Evolutionary conservation across 306 rosid genomes (phyloP), one percentile per base, ranked within the genome.

Genomic region (Styphnolobium japonicum): DNA sequence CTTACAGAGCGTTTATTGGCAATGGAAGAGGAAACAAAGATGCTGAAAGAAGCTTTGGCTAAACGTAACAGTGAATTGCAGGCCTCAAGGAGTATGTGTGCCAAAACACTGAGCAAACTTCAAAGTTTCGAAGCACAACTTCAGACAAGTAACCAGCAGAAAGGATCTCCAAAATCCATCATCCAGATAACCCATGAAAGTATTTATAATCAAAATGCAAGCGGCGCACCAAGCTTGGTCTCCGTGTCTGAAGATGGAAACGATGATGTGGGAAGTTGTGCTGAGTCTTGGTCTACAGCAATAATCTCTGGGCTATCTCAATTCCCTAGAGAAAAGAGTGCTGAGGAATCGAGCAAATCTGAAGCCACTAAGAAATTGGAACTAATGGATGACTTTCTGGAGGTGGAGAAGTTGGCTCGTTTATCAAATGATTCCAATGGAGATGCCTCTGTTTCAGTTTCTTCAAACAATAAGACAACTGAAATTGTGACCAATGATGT

Each of bases 371-470:
- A 76, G 49, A 90, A 84, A 84, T 89, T 96, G 88, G 96, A 89
- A 48, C 96, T 96, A 61, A 96, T 96, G 99, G 98, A 96, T 60
- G 99, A 96, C 88, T 96, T 96, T 87, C 87, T 96, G 80, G 99
- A 96, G 88, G 96, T 96, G 84, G 99, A 96, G 82, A 96, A 96
- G 75, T 84, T 96, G 86, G 99, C 98, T 58, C 88, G 91, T 86
- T 78, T 87, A 67, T 85, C 97, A 63, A 87, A 87, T 68, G 91
- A 88, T 64, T 90, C 92, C 55, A 89, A 86, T 65, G 82, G 77
- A n/a, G 82, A 79, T 78, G 63, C 79, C 76, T 76, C 89, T 58
- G 73, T 75, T 71, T 86, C 85, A 53, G 85, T 82, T 23, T 64
- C 81, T 70, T 68, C 87, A 49, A 80, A 69, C 69, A 34, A 61